Conservation (phyloP, 1,284 basidiomycete species). For the Tremellales sp. region DNA sequence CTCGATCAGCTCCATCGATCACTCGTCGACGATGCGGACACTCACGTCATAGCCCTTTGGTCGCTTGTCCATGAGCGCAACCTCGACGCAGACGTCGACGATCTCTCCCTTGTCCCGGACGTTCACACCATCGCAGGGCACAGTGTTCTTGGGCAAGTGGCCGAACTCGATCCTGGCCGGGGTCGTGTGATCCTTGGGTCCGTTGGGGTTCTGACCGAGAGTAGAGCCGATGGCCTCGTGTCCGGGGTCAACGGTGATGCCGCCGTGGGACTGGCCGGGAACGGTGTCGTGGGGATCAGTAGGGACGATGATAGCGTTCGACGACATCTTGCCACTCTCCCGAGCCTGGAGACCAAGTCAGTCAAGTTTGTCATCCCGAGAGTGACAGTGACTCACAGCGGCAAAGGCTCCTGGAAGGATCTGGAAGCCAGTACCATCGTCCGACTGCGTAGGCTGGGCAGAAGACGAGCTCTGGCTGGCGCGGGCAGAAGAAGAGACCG, state of each 20-base stretch:
- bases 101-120: neutral
- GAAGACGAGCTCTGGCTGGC: too few species aligned
- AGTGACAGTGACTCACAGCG: too few species aligned
- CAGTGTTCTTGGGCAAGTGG: neutral
- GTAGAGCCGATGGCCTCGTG: neutral
- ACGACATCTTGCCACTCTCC: neutral
- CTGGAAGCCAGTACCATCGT: too few species aligned
- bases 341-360: neutral
- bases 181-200: neutral
- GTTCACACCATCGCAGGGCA: neutral
- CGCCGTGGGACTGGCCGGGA: neutral
- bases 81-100: neutral
- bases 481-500: too few species aligned
- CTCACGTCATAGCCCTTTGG: neutral
- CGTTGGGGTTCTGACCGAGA: too few species aligned
- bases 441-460: too few species aligned
- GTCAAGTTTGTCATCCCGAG: neutral
- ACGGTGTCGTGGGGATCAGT: neutral
- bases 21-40: neutral
- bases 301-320: neutral
- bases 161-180: neutral
- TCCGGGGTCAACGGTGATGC: neutral
- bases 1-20: neutral
- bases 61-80: neutral
- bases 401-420: neutral